These are phyloP conservation scores for Starmerella floris DNA, from an alignment of 805 yeast genomes.

Conservation along the genomic window DNA sequence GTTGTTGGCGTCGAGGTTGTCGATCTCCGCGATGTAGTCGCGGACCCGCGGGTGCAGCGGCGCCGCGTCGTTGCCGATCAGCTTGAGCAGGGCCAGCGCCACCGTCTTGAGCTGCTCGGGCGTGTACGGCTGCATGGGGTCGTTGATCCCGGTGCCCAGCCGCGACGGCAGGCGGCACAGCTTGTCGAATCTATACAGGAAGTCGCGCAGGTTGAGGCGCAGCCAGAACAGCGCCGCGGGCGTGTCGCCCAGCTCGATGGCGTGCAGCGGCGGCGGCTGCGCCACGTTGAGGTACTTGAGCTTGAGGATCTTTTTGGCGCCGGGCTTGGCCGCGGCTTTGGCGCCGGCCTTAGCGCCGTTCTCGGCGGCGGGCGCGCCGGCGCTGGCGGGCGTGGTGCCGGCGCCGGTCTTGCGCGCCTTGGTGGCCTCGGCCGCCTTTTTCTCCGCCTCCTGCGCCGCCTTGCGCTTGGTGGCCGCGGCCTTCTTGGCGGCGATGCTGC, in stretches of 20 bases:
- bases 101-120: constrained; percentile 28
- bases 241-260: constrained; percentile 16
- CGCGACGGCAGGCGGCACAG: constrained; percentile 28
- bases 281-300: constrained; percentile 12
- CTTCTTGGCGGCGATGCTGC: constrained; percentile 13
- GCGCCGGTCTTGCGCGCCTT: background rate
- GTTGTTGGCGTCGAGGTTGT: constrained; percentile 26
- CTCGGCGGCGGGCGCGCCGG: background rate
- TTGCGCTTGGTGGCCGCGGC: constrained; percentile 9
- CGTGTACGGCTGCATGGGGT: constrained; percentile 28
- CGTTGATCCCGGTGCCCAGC: constrained; percentile 26
- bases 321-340: background rate
- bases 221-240: constrained; percentile 26
- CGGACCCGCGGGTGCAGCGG: constrained; percentile 24
- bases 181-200: constrained; percentile 29
- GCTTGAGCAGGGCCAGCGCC: constrained; percentile 23
- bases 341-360: background rate
- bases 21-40: constrained; percentile 24
- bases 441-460: constrained; percentile 1
- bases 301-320: constrained; percentile 12
- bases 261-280: constrained; percentile 22
- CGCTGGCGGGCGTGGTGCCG: background rate
- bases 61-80: constrained; percentile 25
- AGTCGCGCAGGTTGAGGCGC: constrained; percentile 28
- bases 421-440: background rate